phyloP scores from a whole-genome alignment of 176 grass and related monocot species.

The Melocanna baccifera region DNA sequence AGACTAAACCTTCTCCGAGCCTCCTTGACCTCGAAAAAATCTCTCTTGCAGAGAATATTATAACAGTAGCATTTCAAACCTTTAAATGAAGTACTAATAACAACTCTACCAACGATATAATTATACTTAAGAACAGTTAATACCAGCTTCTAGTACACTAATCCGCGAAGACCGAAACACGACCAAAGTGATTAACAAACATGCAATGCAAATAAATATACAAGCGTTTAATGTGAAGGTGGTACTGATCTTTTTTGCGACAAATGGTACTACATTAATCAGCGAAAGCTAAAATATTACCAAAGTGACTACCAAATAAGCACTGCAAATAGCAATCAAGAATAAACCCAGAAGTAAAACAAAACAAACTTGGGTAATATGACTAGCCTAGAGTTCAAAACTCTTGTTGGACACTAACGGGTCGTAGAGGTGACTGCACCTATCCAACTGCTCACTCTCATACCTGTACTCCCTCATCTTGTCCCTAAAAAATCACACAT shows the following conservation, averaged over 20 bases:
- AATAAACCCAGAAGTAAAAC: background rate
- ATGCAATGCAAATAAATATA: slow-evolving; percentile 29
- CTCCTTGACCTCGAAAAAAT: background rate
- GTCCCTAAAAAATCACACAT: slow-evolving; percentile 47
- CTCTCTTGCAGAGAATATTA: background rate
- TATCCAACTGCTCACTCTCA: slow-evolving; percentile 59
- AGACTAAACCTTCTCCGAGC: background rate
- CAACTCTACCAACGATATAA: background rate
- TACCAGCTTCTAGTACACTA: background rate
- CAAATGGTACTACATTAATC: slow-evolving; percentile 2
- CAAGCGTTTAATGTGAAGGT: background rate
- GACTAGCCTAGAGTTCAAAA: slow-evolving; percentile 54
- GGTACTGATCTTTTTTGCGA: background rate
- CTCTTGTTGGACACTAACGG: slow-evolving; percentile 41
- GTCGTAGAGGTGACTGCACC: slow-evolving; percentile 52
- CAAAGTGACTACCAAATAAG: slow-evolving; percentile 16
- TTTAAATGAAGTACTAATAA: slow-evolving; percentile 1
- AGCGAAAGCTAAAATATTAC: slow-evolving; percentile 7
- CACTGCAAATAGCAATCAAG: background rate
- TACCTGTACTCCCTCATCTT: slow-evolving; percentile 54
- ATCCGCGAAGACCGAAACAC: background rate
- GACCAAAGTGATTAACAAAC: background rate
- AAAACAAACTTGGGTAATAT: slow-evolving; percentile 64
- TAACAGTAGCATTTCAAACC: background rate
- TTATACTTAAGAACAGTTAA: background rate